Base-by-base conservation (phyloP, 23 red algal genomes). In the Gracilaria gracilis region DNA sequence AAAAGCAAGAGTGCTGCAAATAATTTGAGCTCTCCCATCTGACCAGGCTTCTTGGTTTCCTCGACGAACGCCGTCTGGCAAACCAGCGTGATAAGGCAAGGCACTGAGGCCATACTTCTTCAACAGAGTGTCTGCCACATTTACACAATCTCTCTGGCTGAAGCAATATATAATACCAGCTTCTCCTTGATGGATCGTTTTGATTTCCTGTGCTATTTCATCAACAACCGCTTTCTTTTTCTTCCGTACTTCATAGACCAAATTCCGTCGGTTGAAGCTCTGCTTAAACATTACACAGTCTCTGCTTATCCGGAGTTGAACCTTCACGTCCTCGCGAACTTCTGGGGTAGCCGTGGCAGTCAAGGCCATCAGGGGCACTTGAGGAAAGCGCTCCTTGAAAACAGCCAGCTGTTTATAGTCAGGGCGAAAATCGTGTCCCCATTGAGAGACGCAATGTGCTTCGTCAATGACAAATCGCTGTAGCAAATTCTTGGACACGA, bases 371-470 rank as follows among this genome's bases (percentile, higher is more conserved):
- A 99, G 37, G 15, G 97, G 97, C 47, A 95, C 80, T 47, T 77
- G 21, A 14, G 94, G 97, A 61, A 96, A 99, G 24, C 92, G 51
- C 20, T 93, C 94, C 75, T 99, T 99, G 80, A 95, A 93, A 50
- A 99, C 74, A 42, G 91, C 90, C 1, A 99, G 80, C 39, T 95
- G 62, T 48, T 96, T 99, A 84, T 99, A 99, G 65, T 99, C 97
- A 33, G 97, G 97, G 37, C 97, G 97, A 65, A 99, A 99, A 79
- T 99, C 97, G 76, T 99, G 97, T 20, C 97, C 97, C 97, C 97
- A 99, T 54, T 96, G 94, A 70, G 93, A 96, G 0, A 99, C 97
- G 55, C 97, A 99, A 86, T 99, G 97, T 3, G 97, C 97, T 78
- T 99, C 97, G 71, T 99, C 97, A 73, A 99, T 93, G 1, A 99